Evolutionary conservation across 768 basidiomycete genomes (phyloP).

Genomic region (Mycena rosella): DNA sequence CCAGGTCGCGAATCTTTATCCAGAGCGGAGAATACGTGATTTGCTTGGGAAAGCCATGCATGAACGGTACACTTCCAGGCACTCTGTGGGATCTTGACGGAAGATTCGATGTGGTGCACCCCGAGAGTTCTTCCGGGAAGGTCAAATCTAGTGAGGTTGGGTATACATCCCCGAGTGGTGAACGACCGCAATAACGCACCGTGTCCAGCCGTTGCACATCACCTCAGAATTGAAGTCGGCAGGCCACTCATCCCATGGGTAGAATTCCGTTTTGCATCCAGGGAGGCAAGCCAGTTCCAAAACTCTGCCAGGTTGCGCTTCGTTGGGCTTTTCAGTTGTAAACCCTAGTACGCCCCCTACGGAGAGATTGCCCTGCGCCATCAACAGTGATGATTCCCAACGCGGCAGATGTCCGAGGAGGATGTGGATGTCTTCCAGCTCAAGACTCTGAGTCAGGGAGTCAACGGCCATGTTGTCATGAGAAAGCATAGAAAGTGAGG

Average conservation of each 20-base stretch:
- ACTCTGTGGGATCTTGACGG: neutral
- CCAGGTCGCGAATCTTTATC: neutral
- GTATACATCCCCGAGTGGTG: neutral
- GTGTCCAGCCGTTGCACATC: neutral
- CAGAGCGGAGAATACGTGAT: neutral
- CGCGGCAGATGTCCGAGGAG: neutral
- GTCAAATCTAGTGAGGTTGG: neutral
- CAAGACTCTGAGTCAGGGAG: neutral
- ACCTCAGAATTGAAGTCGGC: neutral
- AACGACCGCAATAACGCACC: neutral
- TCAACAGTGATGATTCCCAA: neutral
- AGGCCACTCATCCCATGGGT: neutral
- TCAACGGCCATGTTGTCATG: neutral
- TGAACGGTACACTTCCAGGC: neutral
- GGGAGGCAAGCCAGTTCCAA: neutral
- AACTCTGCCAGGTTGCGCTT: neutral
- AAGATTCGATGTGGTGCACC: neutral
- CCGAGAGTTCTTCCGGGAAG: neutral
- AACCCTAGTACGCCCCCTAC: neutral
- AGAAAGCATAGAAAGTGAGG: neutral
- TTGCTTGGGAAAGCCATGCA: slow-evolving; percentile 1
- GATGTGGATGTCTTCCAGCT: neutral
- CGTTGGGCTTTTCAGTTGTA: neutral
- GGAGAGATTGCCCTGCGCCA: neutral
- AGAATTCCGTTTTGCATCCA: neutral